Percentiles rank a stretch among this genome's conserved stretches.
Evolutionary conservation across 495 filamentous ascomycete genomes (phyloP).

Genomic region (Lasiosphaeris hirsuta): DNA sequence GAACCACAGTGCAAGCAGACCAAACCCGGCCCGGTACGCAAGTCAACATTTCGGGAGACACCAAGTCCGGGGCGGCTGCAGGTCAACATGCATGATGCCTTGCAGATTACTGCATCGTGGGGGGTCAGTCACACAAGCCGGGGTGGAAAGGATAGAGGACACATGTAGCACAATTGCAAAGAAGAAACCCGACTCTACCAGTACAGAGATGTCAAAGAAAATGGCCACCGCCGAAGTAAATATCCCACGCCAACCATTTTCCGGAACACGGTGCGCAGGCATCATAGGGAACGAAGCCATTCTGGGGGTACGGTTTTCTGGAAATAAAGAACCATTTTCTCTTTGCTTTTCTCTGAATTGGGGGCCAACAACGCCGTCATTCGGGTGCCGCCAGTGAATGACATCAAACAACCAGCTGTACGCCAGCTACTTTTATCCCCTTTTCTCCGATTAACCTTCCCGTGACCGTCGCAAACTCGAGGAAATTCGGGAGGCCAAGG

Average conservation of each 20-base stretch:
- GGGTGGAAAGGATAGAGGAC: no score
- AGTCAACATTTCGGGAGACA: no score
- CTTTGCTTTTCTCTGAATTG: conserved; percentile 12
- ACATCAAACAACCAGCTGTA: conserved; percentile 13
- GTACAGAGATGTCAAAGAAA: conserved; percentile 22
- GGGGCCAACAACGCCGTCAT: conserved; percentile 9
- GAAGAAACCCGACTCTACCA: conserved; percentile 15
- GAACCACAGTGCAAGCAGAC: no score
- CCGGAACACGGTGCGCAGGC: conserved; percentile 16
- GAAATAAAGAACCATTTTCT: conserved; percentile 7
- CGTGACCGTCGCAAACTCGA: background rate
- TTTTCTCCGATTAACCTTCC: background rate
- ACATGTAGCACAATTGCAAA: no score
- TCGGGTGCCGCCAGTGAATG: conserved; percentile 8
- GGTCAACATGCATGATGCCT: no score
- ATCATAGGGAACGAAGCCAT: background rate
- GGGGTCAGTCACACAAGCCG: no score
- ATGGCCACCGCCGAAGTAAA: conserved; percentile 10
- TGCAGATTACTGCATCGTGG: no score
- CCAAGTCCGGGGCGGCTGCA: no score
- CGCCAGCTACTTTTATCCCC: conserved; percentile 14
- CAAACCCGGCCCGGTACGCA: no score
- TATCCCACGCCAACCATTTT: conserved; percentile 12
- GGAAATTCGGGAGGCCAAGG: conserved; percentile 5
- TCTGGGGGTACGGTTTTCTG: conserved; percentile 6